These are phyloP conservation scores for Gracilaria gracilis DNA, from an alignment of 23 red algal species.

Conservation along the genomic window DNA sequence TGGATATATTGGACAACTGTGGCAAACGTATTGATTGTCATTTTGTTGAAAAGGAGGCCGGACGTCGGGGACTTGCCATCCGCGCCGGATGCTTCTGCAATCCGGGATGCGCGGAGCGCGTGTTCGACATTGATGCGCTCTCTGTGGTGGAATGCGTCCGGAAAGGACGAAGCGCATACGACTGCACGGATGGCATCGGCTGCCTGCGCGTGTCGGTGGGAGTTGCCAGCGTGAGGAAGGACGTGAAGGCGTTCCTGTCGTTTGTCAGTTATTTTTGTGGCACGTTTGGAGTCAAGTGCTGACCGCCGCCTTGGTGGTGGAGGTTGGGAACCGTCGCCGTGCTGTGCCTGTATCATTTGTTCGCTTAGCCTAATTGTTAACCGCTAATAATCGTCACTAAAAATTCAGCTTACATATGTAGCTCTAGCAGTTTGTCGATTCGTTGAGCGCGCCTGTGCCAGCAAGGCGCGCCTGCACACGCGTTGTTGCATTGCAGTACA, in stretches of 20 bases:
- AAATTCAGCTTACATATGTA: too few relatives aligned
- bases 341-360: not conserved
- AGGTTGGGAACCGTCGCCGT: too few relatives aligned
- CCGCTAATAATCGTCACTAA: too few relatives aligned
- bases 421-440: too few relatives aligned
- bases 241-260: conserved; percentile 15
- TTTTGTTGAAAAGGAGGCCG: conserved; percentile 47
- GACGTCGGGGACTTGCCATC: conserved; percentile 20
- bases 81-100: conserved; percentile 71
- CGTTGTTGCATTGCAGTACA: not conserved
- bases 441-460: not conserved
- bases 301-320: too few relatives aligned
- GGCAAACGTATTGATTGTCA: conserved; percentile 31
- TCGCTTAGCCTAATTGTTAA: conserved; percentile 10
- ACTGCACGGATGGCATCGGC: conserved; percentile 23
- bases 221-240: conserved; percentile 26
- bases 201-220: conserved; percentile 17
- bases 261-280: conserved; percentile 13
- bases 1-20: conserved; percentile 35
- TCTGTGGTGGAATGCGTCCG: conserved; percentile 30
- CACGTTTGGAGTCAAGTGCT: conserved; percentile 4
- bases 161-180: conserved; percentile 1
- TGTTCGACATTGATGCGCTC: conserved; percentile 13
- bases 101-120: conserved; percentile 50
- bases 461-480: not conserved